These are phyloP conservation scores for Pythium brassicae DNA, from an alignment of 352 stramenopile genomes.

Conservation along the genomic window DNA sequence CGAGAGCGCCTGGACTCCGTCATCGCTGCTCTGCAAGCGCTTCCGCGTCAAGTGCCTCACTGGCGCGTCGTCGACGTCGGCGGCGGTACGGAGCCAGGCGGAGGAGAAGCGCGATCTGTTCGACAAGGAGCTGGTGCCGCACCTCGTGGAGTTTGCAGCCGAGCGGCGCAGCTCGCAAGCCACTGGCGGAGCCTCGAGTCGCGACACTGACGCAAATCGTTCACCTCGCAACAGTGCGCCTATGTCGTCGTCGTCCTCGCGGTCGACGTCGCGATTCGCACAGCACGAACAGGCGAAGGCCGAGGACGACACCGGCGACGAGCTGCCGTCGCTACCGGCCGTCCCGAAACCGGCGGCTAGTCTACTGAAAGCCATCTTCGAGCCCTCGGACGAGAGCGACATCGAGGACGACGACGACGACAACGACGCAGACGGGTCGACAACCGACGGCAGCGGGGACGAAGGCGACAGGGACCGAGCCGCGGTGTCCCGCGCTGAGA, in stretches of 20 bases:
- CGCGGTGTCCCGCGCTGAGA: too few species aligned
- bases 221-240: not conserved
- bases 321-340: slow-evolving; percentile 34
- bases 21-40: slow-evolving; percentile 73
- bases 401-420: slow-evolving; percentile 29
- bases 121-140: slow-evolving; percentile 62
- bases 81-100: slow-evolving; percentile 13
- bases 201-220: not conserved
- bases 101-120: slow-evolving; percentile 50
- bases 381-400: slow-evolving; percentile 60
- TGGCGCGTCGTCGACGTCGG: slow-evolving; percentile 23
- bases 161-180: slow-evolving; percentile 15
- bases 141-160: slow-evolving; percentile 62
- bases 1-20: slow-evolving; percentile 57
- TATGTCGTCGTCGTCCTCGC: not conserved
- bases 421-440: slow-evolving; percentile 10
- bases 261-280: not conserved
- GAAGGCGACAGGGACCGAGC: slow-evolving; percentile 9
- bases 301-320: slow-evolving; percentile 8
- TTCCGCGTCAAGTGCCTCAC: slow-evolving; percentile 65
- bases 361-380: slow-evolving; percentile 81
- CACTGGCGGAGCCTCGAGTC: not conserved
- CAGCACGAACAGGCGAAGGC: not conserved
- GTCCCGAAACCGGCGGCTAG: slow-evolving; percentile 36
- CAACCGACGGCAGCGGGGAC: slow-evolving; percentile 1